Conservation (phyloP, 805 yeast species). For the Hermanozyma aechmeae region DNA sequence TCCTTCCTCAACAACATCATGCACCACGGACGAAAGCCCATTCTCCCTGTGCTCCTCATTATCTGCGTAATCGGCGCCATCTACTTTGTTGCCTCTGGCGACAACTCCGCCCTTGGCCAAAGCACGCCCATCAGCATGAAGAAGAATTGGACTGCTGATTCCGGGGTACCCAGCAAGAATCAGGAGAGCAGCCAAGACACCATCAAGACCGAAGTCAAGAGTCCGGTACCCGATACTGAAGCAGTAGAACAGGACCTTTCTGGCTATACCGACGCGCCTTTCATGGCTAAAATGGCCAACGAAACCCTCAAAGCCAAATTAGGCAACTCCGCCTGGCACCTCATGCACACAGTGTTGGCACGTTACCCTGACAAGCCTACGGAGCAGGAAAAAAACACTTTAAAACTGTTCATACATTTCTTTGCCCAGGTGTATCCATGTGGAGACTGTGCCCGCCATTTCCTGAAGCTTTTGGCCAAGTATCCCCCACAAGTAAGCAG, state of each 20-base stretch:
- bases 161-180: too few species aligned
- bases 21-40: conserved; percentile 5
- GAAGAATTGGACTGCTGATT: background rate
- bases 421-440: conserved; percentile 95
- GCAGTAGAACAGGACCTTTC: too few species aligned
- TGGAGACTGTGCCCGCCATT: conserved; percentile 94
- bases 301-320: conserved; percentile 73
- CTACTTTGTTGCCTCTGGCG: conserved; percentile 11
- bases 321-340: conserved; percentile 85
- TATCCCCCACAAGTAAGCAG: conserved; percentile 80
- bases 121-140: background rate
- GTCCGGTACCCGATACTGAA: too few species aligned
- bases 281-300: conserved; percentile 94
- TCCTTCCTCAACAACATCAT: conserved; percentile 1
- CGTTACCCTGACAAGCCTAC: conserved; percentile 84
- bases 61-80: conserved; percentile 9
- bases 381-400: conserved; percentile 49
- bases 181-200: background rate
- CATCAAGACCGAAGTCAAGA: too few species aligned
- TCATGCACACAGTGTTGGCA: conserved; percentile 86
- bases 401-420: conserved; percentile 53
- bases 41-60: conserved; percentile 6
- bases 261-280: conserved; percentile 37
- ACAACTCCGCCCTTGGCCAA: conserved; percentile 5
- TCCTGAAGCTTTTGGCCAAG: conserved; percentile 54